Conservation (phyloP, 441 rosid species). For the Pelargonium fulgidum region DNA sequence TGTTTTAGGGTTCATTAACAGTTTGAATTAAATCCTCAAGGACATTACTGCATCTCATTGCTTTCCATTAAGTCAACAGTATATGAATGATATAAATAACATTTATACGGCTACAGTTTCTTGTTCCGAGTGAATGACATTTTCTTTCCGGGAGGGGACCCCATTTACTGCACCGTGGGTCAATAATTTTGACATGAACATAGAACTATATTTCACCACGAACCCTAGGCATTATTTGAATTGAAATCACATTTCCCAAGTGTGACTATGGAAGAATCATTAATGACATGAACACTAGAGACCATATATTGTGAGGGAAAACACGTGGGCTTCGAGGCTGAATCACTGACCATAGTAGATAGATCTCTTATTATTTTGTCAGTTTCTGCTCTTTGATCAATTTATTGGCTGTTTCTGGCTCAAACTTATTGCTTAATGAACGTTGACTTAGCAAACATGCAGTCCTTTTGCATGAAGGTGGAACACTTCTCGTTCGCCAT, state of each 20-base stretch:
- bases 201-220: neutral
- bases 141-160: neutral
- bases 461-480: slow-evolving; percentile 90
- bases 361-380: neutral
- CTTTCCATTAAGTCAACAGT: neutral
- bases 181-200: neutral
- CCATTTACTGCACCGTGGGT: neutral
- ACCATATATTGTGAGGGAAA: neutral
- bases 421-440: neutral
- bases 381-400: neutral
- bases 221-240: no score
- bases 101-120: neutral
- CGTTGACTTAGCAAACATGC: slow-evolving; percentile 16
- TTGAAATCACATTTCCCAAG: neutral
- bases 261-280: neutral
- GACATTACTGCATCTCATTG: neutral
- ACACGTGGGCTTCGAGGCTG: neutral
- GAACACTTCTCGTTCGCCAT: slow-evolving; percentile 78
- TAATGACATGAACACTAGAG: neutral
- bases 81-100: neutral
- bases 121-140: neutral
- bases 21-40: slow-evolving; percentile 31
- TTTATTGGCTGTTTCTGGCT: neutral
- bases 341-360: neutral
- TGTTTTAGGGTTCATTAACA: slow-evolving; percentile 68